Evolutionary conservation across 2,329 filamentous ascomycete species (phyloP), one percentile per base, ranked within the genome.

Genomic region (Cladophialophora bantiana): DNA sequence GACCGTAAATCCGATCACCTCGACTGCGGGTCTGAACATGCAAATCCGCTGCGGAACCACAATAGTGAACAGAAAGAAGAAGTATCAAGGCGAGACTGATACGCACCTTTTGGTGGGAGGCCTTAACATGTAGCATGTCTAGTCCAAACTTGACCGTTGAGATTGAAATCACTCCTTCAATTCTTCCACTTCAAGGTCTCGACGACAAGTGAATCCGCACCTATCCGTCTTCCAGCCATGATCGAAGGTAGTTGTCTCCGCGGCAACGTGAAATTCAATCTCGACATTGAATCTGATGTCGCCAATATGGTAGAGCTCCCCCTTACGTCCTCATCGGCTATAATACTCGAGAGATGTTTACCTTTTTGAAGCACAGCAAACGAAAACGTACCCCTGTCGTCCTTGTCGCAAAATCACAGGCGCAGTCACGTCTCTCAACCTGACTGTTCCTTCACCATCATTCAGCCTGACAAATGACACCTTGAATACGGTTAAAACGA

Each of bases 321-420:
- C 18, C 7, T 26, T 50, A 6, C 36, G 3, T 32, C 34, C 9
- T 0, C 10, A n/a, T 32, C 20, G 2, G n/a, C 12, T 7, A 26
- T 12, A 12, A 9, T 31, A n/a, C 18, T 13, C 53, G n/a, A 42
- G 45, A 15, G 35, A 34, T 45, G 20, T 45, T 59, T n/a, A 42
- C 9, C 6, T n/a, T 18, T 18, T 12, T 4, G 32, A 50, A 20
- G 32, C 36, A n/a, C 31, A 34, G n/a, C 26, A n/a, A 38, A 60
- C 26, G 10, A 42, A 60, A 18, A 15, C 48, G 32, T 52, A 42
- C 32, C 58, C 52, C 42, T 60, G 58, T 12, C 58, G 58, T 4
- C 45, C 48, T 15, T 60, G 58, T 18, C 58, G 58, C 42, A 60
- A 60, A 34, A 60, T 60, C 58, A 60, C 31, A 2, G 34, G 40